Evolutionary conservation across 1,284 basidiomycete genomes (phyloP), one percentile per base, ranked within the genome.

Genomic region (Ganoderma leucocontextum): DNA sequence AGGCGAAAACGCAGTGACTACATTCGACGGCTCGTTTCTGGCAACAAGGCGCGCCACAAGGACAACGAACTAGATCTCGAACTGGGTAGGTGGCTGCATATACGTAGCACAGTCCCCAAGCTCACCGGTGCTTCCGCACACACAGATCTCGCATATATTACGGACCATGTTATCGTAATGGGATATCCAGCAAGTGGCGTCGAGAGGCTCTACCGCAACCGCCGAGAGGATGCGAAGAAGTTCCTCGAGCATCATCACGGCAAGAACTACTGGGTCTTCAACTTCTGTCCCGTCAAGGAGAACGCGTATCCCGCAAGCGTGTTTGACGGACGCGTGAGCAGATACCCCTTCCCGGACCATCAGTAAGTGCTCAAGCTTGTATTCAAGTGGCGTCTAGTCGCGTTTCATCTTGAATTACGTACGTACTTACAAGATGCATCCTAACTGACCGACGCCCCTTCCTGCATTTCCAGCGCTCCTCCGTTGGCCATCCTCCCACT

Each of bases 321-420:
- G 33, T 94, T 94, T 72, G 85, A 86, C 10, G 89, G 89, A 9
- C 83, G 92, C 39, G 93, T 95, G 29, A 95, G 93, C 73, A 84
- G 94, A 67, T 95, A 92, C 76, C 95, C 95, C 0, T 96, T 95
- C 74, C 95, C 95, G 13, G 95, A 96, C 78, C 94, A 95, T 77
- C 92, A 95, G 91, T 93, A 73, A 78, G 91, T 83, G 60, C 41
- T 38, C 22, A 10, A 52, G 47, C 22, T 52, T 52, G 47, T 4
- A 22, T 49, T 49, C n/a, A 8, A 17, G 17, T 22, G 9, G 22
- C 12, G n/a, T 10, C 47, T 49, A 8, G 47, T 25, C 22, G 47
- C 10, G 47, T 52, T 29, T 25, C 47, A 25, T 52, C 41, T 52
- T 52, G 47, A 52, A 52, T 52, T n/a, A n/a, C n/a, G 13, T 35